These are phyloP conservation scores for Tolypocladium tundrense DNA, from an alignment of 2,329 filamentous ascomycete species.

Conservation along the genomic window DNA sequence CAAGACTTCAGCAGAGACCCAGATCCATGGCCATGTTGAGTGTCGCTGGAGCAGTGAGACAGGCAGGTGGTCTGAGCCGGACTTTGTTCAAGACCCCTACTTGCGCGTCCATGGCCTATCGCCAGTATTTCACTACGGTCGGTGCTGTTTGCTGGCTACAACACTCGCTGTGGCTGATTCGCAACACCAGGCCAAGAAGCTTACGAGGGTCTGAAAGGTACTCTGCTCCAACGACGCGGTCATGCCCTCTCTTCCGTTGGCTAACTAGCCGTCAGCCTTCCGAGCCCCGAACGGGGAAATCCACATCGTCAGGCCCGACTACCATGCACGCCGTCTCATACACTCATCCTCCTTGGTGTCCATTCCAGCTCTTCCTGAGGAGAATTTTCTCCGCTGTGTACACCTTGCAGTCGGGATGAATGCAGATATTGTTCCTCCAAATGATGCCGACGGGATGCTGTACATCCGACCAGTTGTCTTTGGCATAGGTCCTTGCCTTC, in stretches of 20 bases:
- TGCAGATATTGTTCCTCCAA: slow-evolving; percentile 57
- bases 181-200: slow-evolving; percentile 1
- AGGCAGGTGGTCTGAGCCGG: slow-evolving; percentile 1
- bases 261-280: not conserved
- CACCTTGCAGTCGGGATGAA: slow-evolving; percentile 53
- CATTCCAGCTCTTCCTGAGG: slow-evolving; percentile 49
- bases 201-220: slow-evolving; percentile 4
- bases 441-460: slow-evolving; percentile 51
- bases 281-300: not conserved
- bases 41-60: not conserved
- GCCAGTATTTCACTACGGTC: slow-evolving; percentile 4
- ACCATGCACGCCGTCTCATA: not conserved
- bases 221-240: not conserved
- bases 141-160: not conserved
- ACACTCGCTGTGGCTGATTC: not conserved
- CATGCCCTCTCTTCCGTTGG: not conserved
- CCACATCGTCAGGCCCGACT: not conserved
- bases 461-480: slow-evolving; percentile 59
- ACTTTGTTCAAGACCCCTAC: slow-evolving; percentile 1
- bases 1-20: not conserved
- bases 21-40: slow-evolving; percentile 1
- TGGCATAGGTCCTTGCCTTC: slow-evolving; percentile 21
- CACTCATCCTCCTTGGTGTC: slow-evolving; percentile 30
- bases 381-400: slow-evolving; percentile 47
- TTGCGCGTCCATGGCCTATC: slow-evolving; percentile 3